phyloP scores from a whole-genome alignment of 2,329 filamentous ascomycete genomes.

The Penicillium griseofulvum region DNA sequence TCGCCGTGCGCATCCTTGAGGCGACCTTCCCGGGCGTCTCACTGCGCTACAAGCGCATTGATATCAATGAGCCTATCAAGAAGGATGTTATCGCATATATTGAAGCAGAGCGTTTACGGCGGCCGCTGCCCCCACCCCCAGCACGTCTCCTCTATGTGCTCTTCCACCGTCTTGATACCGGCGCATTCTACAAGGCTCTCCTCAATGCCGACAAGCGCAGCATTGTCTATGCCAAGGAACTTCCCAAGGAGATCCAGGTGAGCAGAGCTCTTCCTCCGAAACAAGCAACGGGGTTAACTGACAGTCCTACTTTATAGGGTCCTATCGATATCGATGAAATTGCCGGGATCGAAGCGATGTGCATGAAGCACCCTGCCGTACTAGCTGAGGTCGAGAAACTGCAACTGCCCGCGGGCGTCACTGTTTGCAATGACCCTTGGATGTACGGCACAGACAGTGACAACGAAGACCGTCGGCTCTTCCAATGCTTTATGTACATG shows the following conservation, averaged over 20 bases:
- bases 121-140: conserved; percentile 50
- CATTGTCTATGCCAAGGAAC: conserved; percentile 40
- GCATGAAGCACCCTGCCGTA: conserved; percentile 55
- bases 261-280: conserved; percentile 2
- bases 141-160: conserved; percentile 55
- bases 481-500: conserved; percentile 43
- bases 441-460: conserved; percentile 58
- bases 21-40: conserved; percentile 35
- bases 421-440: conserved; percentile 63
- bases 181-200: conserved; percentile 42
- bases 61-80: conserved; percentile 64
- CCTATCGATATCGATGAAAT: conserved; percentile 61
- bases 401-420: conserved; percentile 56
- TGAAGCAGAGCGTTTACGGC: conserved; percentile 59
- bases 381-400: conserved; percentile 59
- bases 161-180: conserved; percentile 42
- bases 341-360: conserved; percentile 55
- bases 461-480: conserved; percentile 41
- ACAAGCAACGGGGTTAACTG: conserved; percentile 43
- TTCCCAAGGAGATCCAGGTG: conserved; percentile 49
- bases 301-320: conserved; percentile 55
- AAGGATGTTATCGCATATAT: conserved; percentile 57
- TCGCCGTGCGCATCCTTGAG: conserved; percentile 37
- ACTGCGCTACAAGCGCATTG: conserved; percentile 63
- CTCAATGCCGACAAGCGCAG: conserved; percentile 42